Percentiles rank a stretch among this genome's conserved stretches.
These are phyloP conservation scores for Colletotrichum sp. DNA, from an alignment of 2,329 filamentous ascomycete genomes.

Conservation along the genomic window DNA sequence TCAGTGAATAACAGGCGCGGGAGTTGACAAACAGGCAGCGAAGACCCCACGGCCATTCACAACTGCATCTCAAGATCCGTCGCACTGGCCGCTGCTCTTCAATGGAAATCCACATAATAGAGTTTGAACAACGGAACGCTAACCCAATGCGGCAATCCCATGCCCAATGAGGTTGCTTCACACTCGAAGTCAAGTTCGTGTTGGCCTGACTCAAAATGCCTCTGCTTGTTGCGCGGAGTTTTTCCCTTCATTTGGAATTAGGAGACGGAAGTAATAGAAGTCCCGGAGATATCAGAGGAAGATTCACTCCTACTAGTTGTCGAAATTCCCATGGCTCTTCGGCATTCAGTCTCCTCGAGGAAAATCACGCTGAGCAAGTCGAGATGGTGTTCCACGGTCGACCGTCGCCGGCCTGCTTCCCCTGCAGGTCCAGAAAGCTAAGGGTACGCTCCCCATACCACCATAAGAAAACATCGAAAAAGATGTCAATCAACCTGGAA, in stretches of 20 bases:
- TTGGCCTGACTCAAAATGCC: neutral
- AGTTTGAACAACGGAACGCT: neutral
- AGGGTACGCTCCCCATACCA: constrained; percentile 6
- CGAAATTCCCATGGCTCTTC: neutral
- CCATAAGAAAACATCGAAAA: neutral
- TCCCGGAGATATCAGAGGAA: neutral
- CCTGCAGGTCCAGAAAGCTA: constrained; percentile 28
- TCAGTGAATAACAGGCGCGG: neutral
- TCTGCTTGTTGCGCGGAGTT: neutral
- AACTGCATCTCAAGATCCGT: neutral
- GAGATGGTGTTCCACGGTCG: constrained; percentile 27
- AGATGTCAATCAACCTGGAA: neutral
- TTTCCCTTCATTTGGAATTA: neutral
- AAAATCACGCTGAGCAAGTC: neutral
- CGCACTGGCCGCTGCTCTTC: neutral
- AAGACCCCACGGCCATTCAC: neutral
- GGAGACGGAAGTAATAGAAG: neutral
- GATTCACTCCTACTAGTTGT: neutral
- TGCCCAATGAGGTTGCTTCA: neutral
- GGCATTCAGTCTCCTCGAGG: neutral
- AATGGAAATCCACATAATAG: neutral
- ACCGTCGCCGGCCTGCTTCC: constrained; percentile 27
- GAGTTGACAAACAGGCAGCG: neutral
- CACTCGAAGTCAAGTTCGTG: neutral
- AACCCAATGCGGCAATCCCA: neutral